Evolutionary conservation across 805 yeast genomes (phyloP).

Genomic region (Spathaspora sp.): DNA sequence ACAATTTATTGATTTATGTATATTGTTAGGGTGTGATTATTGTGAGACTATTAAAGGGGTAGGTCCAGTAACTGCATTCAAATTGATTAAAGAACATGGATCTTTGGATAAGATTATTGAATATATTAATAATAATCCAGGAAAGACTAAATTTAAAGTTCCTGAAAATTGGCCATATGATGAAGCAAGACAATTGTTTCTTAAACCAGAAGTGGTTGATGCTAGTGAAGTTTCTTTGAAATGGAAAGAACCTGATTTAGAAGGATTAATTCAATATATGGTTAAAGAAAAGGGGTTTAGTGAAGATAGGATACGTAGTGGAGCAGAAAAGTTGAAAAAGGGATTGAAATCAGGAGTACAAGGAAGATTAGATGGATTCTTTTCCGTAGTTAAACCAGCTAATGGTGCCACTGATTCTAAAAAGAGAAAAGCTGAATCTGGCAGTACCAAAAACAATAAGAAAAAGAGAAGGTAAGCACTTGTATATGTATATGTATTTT

Average conservation of each 20-base stretch:
- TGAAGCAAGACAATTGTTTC: constrained; percentile 81
- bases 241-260: constrained; percentile 87
- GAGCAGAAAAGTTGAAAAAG: constrained; percentile 80
- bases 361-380: constrained; percentile 90
- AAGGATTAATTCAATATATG: constrained; percentile 77
- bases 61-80: constrained; percentile 93
- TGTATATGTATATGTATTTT: neutral
- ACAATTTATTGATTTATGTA: constrained; percentile 88
- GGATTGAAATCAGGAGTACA: constrained; percentile 83
- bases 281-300: constrained; percentile 86
- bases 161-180: constrained; percentile 95
- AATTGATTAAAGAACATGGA: constrained; percentile 81
- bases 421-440: constrained; percentile 30
- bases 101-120: constrained; percentile 76
- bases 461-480: constrained; percentile 17
- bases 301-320: constrained; percentile 86
- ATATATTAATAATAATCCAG: constrained; percentile 51
- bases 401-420: constrained; percentile 24
- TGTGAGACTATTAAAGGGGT: constrained; percentile 93
- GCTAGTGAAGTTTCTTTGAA: constrained; percentile 65
- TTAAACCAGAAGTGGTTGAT: constrained; percentile 73
- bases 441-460: constrained; percentile 26
- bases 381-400: constrained; percentile 56
- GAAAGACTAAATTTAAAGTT: constrained; percentile 64
- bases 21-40: constrained; percentile 93